Conservation (phyloP, 139 green algal species). For the Chlamydomonas asymmetrica region DNA sequence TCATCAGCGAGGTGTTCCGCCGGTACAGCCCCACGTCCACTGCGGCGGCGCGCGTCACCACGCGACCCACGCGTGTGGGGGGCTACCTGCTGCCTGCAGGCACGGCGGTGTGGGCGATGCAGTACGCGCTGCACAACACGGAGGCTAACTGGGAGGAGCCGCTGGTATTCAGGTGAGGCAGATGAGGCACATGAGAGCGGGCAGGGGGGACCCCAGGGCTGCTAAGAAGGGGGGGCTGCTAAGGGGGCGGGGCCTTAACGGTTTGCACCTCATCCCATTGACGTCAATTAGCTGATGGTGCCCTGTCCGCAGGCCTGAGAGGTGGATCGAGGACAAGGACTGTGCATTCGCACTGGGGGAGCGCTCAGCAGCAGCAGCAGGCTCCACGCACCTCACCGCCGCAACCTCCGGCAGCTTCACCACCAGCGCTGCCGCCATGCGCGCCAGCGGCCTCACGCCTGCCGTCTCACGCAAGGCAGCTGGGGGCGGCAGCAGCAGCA, state of each 20-base stretch:
- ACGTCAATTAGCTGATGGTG: too few species aligned
- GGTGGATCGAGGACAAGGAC: slow-evolving; percentile 14
- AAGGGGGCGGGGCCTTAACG: too few species aligned
- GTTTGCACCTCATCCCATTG: too few species aligned
- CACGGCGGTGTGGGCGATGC: slow-evolving; percentile 13
- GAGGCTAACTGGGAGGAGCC: slow-evolving; percentile 15
- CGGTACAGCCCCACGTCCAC: background rate
- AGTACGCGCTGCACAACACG: slow-evolving; percentile 11
- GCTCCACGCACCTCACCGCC: background rate
- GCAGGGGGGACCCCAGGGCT: too few species aligned
- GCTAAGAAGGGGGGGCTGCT: too few species aligned
- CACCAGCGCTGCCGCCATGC: too few species aligned
- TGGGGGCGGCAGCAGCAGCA: background rate
- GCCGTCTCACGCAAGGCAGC: too few species aligned
- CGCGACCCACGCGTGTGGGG: slow-evolving; percentile 9
- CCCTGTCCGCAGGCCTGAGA: slow-evolving; percentile 5
- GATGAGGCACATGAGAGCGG: background rate
- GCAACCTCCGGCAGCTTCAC: background rate
- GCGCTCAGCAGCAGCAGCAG: background rate
- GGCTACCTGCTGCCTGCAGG: slow-evolving; percentile 15
- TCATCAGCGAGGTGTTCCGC: slow-evolving; percentile 14
- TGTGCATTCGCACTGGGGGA: background rate
- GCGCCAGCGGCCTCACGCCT: too few species aligned
- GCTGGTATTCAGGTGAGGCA: slow-evolving; percentile 7
- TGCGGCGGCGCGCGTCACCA: background rate